Base-by-base conservation (phyloP, 2,329 filamentous ascomycete genomes). In the Venturia oleaginea region DNA sequence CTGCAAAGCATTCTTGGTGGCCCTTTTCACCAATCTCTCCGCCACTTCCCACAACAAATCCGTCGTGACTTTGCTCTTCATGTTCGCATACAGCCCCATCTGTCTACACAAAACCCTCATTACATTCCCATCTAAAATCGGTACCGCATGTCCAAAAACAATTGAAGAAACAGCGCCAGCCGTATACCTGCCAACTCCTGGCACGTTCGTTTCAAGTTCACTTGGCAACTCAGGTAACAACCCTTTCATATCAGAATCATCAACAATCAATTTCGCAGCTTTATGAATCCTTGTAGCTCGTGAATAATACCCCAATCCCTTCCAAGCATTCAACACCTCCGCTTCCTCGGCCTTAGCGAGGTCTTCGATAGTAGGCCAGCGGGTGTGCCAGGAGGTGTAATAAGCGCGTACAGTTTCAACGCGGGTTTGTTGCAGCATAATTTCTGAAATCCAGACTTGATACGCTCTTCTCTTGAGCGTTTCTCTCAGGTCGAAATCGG, bases 371-470 rank as follows among this genome's bases (percentile, higher is more conserved):
- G 83, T 84, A 0, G 84, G 84, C 84, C 84, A 87, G 64, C 79
- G 79, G 0, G 72, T 76, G 76, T 85, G 85, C 85, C 85, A 87
- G 0, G 77, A 77, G 37, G 81, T 83, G 82, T 84, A 87, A 71
- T 87, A 87, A 60, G 81, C 83, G 24, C 86, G 81, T 0, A 86
- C 85, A 7, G 81, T 81, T 2, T 82, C 79, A 4, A 87, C 85
- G 34, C 85, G 82, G 1, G 85, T 87, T 73, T 87, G 85, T 71
- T 87, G 85, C 13, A 87, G 78, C 85, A 87, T 87, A 68, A 86
- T 83, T 74, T 87, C 85, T 69, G 81, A 84, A 70, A 87, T 85
- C 83, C 84, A 87, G 59, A 87, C 84, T 71, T 86, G 80, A 73
- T 87, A 87, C 1, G 84, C 85, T 59, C 85, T 80, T 37, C 75